Base-by-base conservation (phyloP, 2,329 filamentous ascomycete genomes). In the Fusarium napiforme region DNA sequence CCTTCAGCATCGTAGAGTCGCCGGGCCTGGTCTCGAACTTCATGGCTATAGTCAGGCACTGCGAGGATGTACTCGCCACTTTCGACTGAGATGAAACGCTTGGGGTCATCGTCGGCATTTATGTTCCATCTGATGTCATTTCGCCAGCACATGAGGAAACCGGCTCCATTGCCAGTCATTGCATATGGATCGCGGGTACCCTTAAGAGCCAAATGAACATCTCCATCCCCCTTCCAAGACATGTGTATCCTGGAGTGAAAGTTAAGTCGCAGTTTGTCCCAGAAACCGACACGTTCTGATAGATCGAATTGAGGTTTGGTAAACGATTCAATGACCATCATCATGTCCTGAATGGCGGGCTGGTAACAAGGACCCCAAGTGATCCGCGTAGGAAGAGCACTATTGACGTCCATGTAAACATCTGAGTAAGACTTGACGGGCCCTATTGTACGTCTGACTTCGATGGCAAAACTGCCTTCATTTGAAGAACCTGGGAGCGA, bases 311-410 rank as follows among this genome's bases (percentile, higher is more conserved):
- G 95, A 12, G 96, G 94, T 80, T 99, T 99, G 2, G 96, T 98
- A 81, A 99, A 98, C 5, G 93, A 96, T 82, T 99, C 96, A 69
- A 99, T 93, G 32, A 95, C 95, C 89, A 98, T 98, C 96, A 99
- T 99, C 93, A 98, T 97, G 79, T 99, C 97, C 81, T 99, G 96
- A 55, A 99, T 96, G 4, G 96, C 96, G 34, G 97, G 96, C 79
- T 99, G 97, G 79, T 98, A 99, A 5, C 95, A 97, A 50, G 96
- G 95, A 12, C 95, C 95, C 97, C 96, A 99, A 0, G 96, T 98
- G 60, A 99, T 96, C 49, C 93, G 91, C 1, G 96, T 99, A 4
- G 97, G 94, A 66, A 96, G 90, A 60, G 92, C 93, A 5, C 96
- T 98, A 81, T 98, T 97, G 81, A 99, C 95, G 72, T 97, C 93